phyloP scores from a whole-genome alignment of 2,329 filamentous ascomycete genomes.

The Lachnellula occidentalis region DNA sequence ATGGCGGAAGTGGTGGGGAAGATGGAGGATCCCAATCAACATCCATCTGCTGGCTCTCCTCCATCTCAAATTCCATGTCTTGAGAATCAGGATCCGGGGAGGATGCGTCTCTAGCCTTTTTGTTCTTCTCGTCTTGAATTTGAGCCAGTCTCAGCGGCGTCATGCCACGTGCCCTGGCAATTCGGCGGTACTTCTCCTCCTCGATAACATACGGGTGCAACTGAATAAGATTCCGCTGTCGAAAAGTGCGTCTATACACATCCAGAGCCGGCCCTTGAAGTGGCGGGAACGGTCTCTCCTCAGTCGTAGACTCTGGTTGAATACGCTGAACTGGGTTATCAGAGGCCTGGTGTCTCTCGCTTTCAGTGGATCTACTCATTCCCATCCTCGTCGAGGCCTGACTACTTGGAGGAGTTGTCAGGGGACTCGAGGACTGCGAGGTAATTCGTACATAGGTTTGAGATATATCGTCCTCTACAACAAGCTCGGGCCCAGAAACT shows the following conservation, averaged over 20 bases:
- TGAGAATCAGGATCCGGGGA: slow-evolving; percentile 20
- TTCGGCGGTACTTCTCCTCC: slow-evolving; percentile 28
- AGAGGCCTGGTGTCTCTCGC: neutral
- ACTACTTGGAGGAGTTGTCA: slow-evolving; percentile 21
- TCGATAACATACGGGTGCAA: slow-evolving; percentile 31
- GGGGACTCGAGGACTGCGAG: slow-evolving; percentile 29
- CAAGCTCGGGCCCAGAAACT: neutral
- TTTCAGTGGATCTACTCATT: neutral
- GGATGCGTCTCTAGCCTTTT: slow-evolving; percentile 3
- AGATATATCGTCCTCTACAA: slow-evolving; percentile 33
- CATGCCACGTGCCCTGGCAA: slow-evolving; percentile 26
- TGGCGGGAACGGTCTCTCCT: neutral
- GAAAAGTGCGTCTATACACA: slow-evolving; percentile 16
- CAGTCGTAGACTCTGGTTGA: neutral
- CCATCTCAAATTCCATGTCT: slow-evolving; percentile 16
- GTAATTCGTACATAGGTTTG: slow-evolving; percentile 35
- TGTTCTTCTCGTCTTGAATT: slow-evolving; percentile 17
- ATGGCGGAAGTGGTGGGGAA: slow-evolving; percentile 7
- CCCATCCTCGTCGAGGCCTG: neutral
- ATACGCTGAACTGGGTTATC: neutral
- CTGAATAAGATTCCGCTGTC: slow-evolving; percentile 30
- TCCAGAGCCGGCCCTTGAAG: slow-evolving; percentile 2
- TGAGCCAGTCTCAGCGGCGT: slow-evolving; percentile 26
- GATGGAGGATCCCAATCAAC: slow-evolving; percentile 17
- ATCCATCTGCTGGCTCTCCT: slow-evolving; percentile 23